Evolutionary conservation across 208 protist species (phyloP).

Genomic region (Borovskyia barvae): DNA sequence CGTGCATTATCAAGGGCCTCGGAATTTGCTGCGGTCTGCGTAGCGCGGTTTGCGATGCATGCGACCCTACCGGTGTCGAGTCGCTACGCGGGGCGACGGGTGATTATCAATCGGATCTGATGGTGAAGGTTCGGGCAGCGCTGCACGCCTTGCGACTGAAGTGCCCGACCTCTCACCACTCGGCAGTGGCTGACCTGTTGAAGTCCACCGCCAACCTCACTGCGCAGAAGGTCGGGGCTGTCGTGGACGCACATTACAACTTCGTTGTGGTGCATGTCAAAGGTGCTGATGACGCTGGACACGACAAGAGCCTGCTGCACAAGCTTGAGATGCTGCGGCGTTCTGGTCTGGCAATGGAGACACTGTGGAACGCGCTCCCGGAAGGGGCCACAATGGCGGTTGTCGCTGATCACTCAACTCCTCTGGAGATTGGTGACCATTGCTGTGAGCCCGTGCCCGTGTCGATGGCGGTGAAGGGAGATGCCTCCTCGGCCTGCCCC

Average conservation of each 20-base stretch:
- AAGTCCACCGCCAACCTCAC: neutral
- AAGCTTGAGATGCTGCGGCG: conserved; percentile 52
- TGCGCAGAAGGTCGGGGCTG: neutral
- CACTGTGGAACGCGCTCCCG: conserved; percentile 47
- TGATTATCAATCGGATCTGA: conserved; percentile 47
- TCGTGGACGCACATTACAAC: conserved; percentile 23
- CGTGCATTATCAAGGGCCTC: conserved; percentile 72
- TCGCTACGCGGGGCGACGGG: conserved; percentile 45
- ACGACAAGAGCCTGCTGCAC: conserved; percentile 41
- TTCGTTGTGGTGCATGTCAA: conserved; percentile 79
- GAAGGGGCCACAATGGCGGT: conserved; percentile 50
- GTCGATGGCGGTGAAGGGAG: conserved; percentile 44
- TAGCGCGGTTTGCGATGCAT: conserved; percentile 8
- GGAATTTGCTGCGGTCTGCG: conserved; percentile 58
- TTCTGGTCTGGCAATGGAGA: conserved; percentile 46
- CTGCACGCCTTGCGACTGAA: conserved; percentile 37
- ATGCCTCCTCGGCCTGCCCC: neutral
- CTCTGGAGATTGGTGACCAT: conserved; percentile 58
- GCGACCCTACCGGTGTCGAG: conserved; percentile 11
- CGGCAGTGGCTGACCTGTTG: conserved; percentile 1
- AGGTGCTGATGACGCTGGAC: conserved; percentile 68
- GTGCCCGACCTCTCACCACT: conserved; percentile 6
- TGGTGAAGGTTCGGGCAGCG: conserved; percentile 49
- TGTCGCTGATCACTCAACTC: conserved; percentile 65
- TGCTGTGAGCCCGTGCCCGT: conserved; percentile 72